A percentile compares a stretch with the other conserved stretches of the same genome.
Conservation (phyloP, 2,329 filamentous ascomycete genomes). For the Aspergillus bombycis region DNA sequence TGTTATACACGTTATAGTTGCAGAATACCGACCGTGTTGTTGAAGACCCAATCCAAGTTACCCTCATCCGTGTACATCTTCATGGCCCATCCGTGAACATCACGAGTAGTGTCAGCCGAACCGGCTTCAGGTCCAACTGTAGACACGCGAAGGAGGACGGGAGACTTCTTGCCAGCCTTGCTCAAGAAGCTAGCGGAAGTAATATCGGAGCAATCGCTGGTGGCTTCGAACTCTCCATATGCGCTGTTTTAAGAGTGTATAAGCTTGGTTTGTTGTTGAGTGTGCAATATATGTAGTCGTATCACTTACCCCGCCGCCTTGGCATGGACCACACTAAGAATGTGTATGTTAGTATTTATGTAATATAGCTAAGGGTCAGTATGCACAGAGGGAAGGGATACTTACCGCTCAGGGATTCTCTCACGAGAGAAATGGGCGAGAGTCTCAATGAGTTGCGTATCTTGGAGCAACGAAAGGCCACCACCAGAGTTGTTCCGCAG, state of each 20-base stretch:
- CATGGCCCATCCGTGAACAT: constrained; percentile 75
- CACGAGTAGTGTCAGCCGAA: constrained; percentile 74
- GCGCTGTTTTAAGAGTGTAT: constrained; percentile 41
- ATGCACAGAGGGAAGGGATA: background rate
- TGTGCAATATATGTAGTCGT: background rate
- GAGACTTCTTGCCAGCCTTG: constrained; percentile 57
- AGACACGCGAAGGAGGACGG: constrained; percentile 65
- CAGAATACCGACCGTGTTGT: constrained; percentile 63
- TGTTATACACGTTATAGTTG: no score
- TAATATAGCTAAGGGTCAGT: background rate
- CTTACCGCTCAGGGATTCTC: constrained; percentile 58
- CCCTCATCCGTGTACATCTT: constrained; percentile 77
- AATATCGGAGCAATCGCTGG: constrained; percentile 60
- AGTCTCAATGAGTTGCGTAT: constrained; percentile 62
- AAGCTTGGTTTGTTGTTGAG: background rate
- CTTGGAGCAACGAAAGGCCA: constrained; percentile 54
- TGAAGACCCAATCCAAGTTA: constrained; percentile 74
- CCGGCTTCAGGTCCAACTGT: constrained; percentile 73
- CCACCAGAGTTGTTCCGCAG: constrained; percentile 21
- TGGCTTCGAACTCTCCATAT: constrained; percentile 64
- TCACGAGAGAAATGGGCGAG: constrained; percentile 64
- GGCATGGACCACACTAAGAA: constrained; percentile 22
- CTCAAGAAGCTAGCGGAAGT: constrained; percentile 59
- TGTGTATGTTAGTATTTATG: background rate
- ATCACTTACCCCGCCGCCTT: constrained; percentile 30